Evolutionary conservation across 495 filamentous ascomycete species (phyloP).

Genomic region (Astrocystis sublimbata): DNA sequence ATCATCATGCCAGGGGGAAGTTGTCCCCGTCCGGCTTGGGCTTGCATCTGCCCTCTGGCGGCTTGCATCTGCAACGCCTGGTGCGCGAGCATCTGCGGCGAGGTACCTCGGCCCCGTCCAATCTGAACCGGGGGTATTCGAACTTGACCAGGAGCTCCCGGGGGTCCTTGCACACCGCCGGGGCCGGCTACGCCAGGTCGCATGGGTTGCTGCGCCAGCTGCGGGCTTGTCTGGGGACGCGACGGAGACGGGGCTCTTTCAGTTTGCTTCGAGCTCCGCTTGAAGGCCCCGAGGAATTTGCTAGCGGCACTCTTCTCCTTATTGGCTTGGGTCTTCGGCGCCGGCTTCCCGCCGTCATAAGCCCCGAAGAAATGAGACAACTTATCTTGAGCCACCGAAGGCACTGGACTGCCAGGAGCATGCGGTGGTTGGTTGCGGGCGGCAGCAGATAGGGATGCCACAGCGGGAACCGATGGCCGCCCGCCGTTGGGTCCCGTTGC

Average conservation of each 20-base stretch:
- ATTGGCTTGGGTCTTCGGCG: conserved; percentile 10
- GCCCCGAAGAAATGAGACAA: conserved; percentile 29
- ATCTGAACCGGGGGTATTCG: conserved; percentile 34
- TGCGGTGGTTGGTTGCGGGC: conserved; percentile 8
- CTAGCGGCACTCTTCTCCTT: conserved; percentile 34
- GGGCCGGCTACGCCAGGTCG: conserved; percentile 10
- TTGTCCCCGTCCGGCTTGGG: conserved; percentile 16
- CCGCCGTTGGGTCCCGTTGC: not conserved
- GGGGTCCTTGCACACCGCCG: not conserved
- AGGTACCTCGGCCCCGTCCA: conserved; percentile 21
- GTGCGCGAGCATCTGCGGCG: conserved; percentile 12
- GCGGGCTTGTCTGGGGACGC: conserved; percentile 28
- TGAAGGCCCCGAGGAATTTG: conserved; percentile 31
- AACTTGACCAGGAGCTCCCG: conserved; percentile 31
- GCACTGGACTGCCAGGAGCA: conserved; percentile 19
- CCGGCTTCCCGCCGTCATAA: conserved; percentile 17
- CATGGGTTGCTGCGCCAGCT: conserved; percentile 23
- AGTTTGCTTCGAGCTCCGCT: conserved; percentile 25
- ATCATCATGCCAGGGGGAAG: conserved; percentile 20
- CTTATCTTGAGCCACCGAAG: conserved; percentile 23
- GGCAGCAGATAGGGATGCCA: conserved; percentile 3
- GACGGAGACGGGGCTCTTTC: conserved; percentile 13
- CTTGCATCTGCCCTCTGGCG: not conserved
- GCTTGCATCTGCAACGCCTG: conserved; percentile 23
- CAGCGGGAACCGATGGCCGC: conserved; percentile 3